Evolutionary conservation across 2,329 filamentous ascomycete species (phyloP).

Genomic region (Aspergillus melleus): DNA sequence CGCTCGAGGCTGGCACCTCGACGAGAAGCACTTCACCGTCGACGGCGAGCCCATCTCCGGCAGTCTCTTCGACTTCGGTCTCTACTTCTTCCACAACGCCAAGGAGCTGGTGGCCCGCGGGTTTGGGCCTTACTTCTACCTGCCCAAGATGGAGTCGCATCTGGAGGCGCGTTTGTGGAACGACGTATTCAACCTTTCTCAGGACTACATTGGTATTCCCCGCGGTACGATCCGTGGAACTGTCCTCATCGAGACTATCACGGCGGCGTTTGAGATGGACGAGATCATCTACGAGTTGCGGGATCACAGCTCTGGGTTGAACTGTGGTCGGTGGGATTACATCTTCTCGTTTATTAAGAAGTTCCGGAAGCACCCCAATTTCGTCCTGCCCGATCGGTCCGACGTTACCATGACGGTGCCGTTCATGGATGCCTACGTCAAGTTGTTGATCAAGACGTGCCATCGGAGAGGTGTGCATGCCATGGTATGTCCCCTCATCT

Average conservation of each 20-base stretch:
- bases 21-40: conserved; percentile 96
- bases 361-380: conserved; percentile 91
- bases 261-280: conserved; percentile 99
- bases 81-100: conserved; percentile 99
- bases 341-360: conserved; percentile 99
- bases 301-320: conserved; percentile 92
- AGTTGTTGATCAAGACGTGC: conserved; percentile 96
- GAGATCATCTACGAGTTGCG: conserved; percentile 99
- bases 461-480: conserved; percentile 96
- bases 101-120: conserved; percentile 81
- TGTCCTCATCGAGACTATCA: conserved; percentile 95
- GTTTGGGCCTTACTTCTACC: conserved; percentile 93
- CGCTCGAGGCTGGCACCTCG: conserved; percentile 94
- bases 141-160: conserved; percentile 97
- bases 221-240: conserved; percentile 93
- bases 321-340: conserved; percentile 99
- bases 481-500: conserved; percentile 59
- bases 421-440: conserved; percentile 98
- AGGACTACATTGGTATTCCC: conserved; percentile 87
- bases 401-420: conserved; percentile 96
- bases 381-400: conserved; percentile 88
- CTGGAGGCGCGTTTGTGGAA: conserved; percentile 98
- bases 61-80: conserved; percentile 91
- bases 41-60: conserved; percentile 94
- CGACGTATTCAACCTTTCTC: conserved; percentile 91